Base-by-base conservation (phyloP, 768 basidiomycete genomes). In the Sistotremastrum niveocremeum region DNA sequence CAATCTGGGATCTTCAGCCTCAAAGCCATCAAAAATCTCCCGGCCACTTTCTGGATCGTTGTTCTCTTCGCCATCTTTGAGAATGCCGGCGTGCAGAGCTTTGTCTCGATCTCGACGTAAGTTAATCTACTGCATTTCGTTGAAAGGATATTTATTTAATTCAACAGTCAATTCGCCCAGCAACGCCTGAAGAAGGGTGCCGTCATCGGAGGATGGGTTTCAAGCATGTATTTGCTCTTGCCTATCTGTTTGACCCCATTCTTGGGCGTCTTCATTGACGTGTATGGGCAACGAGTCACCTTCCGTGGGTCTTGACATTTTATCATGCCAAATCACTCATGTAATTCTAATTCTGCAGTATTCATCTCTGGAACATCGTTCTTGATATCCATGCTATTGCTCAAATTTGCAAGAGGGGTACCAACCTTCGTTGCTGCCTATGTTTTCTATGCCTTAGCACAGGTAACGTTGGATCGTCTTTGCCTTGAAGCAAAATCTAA, bases 201-300 rank as follows among this genome's bases (percentile, higher is more conserved):
- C 29, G 62, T 68, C 45, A 60, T 68, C 34, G 65, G 65, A n/a
- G 66, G 67, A 47, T 68, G 67, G 67, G 67, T 67, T 7, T 65
- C 66, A 3, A 66, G 63, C 49, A 64, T 68, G 56, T 68, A 67
- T 53, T 53, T 68, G 37, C 55, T 68, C 37, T 60, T 68, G 6
- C 67, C 67, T 1, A 62, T 62, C 5, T 60, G 60, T 41, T 48
- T 67, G 47, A 67, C 65, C 3, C 67, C 67, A 32, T 65, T 68
- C 56, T 45, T 66, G 37, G 66, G 67, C 30, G 57, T 67, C 43
- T 66, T 65, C 51, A 62, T 68, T 42, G 67, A 68, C 54, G 52
- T 59, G 6, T 63, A 55, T 45, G 67, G 67, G 10, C 59, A 65
- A 45, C 61, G 67, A 7, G 57, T 68, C 11, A 56, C 61, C 20